Conservation (phyloP, 2,329 filamentous ascomycete genomes). For the Parafenestella ontariensis region DNA sequence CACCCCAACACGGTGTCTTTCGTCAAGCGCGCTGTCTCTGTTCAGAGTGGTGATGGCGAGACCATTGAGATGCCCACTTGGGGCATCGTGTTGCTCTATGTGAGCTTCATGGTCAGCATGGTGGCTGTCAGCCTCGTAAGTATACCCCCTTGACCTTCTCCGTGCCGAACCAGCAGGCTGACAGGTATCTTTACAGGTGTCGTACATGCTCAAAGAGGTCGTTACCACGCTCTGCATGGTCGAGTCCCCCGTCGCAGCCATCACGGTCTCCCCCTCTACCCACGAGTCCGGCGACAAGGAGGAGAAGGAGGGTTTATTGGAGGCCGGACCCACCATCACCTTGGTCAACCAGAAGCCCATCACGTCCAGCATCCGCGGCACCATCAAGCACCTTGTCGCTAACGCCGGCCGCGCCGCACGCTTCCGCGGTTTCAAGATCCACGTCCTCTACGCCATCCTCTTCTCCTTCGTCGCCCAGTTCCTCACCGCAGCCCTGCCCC, state of each 20-base stretch:
- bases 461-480: slow-evolving; percentile 52
- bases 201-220: slow-evolving; percentile 67
- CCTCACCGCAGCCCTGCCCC: slow-evolving; percentile 52
- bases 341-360: slow-evolving; percentile 63
- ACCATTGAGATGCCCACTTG: slow-evolving; percentile 39
- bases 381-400: slow-evolving; percentile 67
- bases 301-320: slow-evolving; percentile 47
- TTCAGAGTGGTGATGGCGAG: slow-evolving; percentile 11
- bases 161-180: not conserved
- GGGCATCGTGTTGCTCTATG: slow-evolving; percentile 36
- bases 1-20: slow-evolving; percentile 31
- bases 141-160: slow-evolving; percentile 2
- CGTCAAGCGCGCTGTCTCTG: slow-evolving; percentile 35
- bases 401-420: slow-evolving; percentile 69
- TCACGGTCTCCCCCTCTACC: slow-evolving; percentile 58
- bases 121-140: slow-evolving; percentile 52
- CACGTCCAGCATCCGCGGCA: slow-evolving; percentile 65
- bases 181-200: slow-evolving; percentile 28
- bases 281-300: slow-evolving; percentile 51
- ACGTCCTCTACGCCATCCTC: slow-evolving; percentile 47
- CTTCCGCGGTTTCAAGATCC: slow-evolving; percentile 71
- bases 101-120: slow-evolving; percentile 51
- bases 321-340: slow-evolving; percentile 50
- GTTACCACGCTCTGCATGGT: slow-evolving; percentile 69
- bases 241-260: slow-evolving; percentile 64